Base-by-base conservation (phyloP, 352 stramenopile genomes). In the Globisporangium sylvaticum region DNA sequence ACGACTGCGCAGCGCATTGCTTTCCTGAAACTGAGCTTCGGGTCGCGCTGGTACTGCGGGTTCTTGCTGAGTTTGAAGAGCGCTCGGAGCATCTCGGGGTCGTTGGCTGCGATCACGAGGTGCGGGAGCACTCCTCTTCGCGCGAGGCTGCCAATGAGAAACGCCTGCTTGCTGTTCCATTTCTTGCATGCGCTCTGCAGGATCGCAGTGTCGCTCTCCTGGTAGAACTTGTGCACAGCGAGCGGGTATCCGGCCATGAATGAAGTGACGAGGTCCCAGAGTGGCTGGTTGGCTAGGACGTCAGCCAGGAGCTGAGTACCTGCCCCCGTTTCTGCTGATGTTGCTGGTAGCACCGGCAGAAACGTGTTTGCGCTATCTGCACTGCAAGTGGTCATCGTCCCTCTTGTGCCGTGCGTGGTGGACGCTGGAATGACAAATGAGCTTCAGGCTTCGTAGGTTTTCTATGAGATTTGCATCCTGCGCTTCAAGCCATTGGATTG, bases 31-130 rank as follows among this genome's bases (percentile, higher is more conserved):
- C 31, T 58, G 9, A 65, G n/a, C 2, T 15, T 31, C 8, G 5
- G 3, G 44, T 57, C 42, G n/a, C 5, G 27, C 4, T 22, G 18
- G 27, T 65, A 48, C 59, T 56, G 44, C 5, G n/a, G 59, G 10
- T 65, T 20, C 1, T 6, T 48, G 20, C 18, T 1, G 20, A 65
- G 27, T 5, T 14, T 25, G 31, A 58, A 50, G 27, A 58, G 59
- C 6, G 4, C 22, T 20, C 1, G 1, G 27, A 65, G 59, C 44
- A 65, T 58, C 4, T 34, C 44, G 14, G 44, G 20, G 46, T 65
- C 44, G 46, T 48, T 65, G 12, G 44, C 44, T 6, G 29, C 42
- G 59, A 65, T 65, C n/a, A 44, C 59, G 20, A 65, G 59, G 59
- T 65, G 59, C 20, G 29, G 59, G 1, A 65, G 44, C 29, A 58